phyloP scores from a whole-genome alignment of 1,284 basidiomycete genomes.

The Microstroma glucosiphilum region DNA sequence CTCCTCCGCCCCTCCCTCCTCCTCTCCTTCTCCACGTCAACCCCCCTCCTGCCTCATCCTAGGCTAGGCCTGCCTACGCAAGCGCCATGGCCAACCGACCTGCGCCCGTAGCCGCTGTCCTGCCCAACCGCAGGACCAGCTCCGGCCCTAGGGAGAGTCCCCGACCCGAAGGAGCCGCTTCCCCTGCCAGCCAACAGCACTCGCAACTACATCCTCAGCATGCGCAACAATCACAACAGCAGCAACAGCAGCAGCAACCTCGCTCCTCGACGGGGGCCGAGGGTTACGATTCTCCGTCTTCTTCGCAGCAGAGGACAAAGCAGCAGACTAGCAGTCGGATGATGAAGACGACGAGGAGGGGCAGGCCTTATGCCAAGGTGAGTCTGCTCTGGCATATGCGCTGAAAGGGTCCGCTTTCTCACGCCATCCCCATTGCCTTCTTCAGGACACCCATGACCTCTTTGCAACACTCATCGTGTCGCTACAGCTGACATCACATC shows the following conservation, averaged over 20 bases:
- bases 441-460: slow-evolving; percentile 90
- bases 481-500: slow-evolving; percentile 77
- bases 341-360: slow-evolving; percentile 45
- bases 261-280: background rate
- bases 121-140: too few species aligned
- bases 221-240: background rate
- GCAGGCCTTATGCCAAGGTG: slow-evolving; percentile 39
- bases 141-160: too few species aligned
- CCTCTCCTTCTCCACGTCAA: too few species aligned
- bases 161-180: too few species aligned
- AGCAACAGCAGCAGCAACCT: slow-evolving; percentile 1
- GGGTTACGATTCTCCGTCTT: background rate
- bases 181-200: too few species aligned
- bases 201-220: background rate
- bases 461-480: slow-evolving; percentile 95
- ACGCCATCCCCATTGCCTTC: slow-evolving; percentile 2
- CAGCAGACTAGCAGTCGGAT: slow-evolving; percentile 45
- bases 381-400: slow-evolving; percentile 8
- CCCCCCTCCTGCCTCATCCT: too few species aligned
- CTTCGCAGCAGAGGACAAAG: slow-evolving; percentile 18
- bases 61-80: too few species aligned
- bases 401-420: background rate
- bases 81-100: too few species aligned
- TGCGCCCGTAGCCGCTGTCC: too few species aligned
- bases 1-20: too few species aligned